Percentiles rank a stretch among this genome's conserved stretches.
Evolutionary conservation across 2,329 filamentous ascomycete genomes (phyloP).

Genomic region (Plenodomus tracheiphilus): DNA sequence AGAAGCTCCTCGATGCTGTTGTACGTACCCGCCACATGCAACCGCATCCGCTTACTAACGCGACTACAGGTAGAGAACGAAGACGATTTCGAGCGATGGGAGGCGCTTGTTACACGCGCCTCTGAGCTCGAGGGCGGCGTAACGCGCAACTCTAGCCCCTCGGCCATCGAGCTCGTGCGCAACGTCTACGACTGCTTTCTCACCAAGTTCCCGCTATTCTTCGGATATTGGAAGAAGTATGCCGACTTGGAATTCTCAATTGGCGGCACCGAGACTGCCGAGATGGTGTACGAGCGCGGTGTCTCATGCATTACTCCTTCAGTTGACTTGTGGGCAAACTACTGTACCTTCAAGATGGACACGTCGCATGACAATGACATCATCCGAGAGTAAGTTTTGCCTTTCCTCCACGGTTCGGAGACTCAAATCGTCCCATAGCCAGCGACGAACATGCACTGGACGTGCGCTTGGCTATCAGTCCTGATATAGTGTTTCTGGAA

Average conservation of each 20-base stretch:
- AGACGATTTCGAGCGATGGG: constrained; percentile 94
- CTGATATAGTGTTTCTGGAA: constrained; percentile 25
- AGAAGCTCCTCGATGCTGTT: constrained; percentile 75
- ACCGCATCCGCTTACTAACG: constrained; percentile 12
- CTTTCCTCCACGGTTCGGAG: constrained; percentile 31
- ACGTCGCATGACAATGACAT: constrained; percentile 92
- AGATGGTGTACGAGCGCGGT: constrained; percentile 97
- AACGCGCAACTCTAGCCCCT: constrained; percentile 94
- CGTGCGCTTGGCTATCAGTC: not conserved
- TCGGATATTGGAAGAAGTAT: constrained; percentile 99
- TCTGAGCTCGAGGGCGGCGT: constrained; percentile 89
- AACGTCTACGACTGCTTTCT: constrained; percentile 91
- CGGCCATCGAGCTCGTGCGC: constrained; percentile 84
- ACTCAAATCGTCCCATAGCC: constrained; percentile 34
- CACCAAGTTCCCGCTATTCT: constrained; percentile 90
- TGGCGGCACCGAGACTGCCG: constrained; percentile 91
- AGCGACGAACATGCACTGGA: constrained; percentile 13
- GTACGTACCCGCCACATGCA: constrained; percentile 56
- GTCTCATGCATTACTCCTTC: constrained; percentile 91
- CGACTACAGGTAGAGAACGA: constrained; percentile 64
- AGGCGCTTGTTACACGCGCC: constrained; percentile 81
- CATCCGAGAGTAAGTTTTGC: constrained; percentile 96
- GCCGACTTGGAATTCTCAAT: constrained; percentile 97
- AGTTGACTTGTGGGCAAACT: constrained; percentile 95
- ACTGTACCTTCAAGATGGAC: constrained; percentile 97